Evolutionary conservation across 106 monocot species (phyloP), one percentile per base, ranked within the genome.

Genomic region (Allium sativum): DNA sequence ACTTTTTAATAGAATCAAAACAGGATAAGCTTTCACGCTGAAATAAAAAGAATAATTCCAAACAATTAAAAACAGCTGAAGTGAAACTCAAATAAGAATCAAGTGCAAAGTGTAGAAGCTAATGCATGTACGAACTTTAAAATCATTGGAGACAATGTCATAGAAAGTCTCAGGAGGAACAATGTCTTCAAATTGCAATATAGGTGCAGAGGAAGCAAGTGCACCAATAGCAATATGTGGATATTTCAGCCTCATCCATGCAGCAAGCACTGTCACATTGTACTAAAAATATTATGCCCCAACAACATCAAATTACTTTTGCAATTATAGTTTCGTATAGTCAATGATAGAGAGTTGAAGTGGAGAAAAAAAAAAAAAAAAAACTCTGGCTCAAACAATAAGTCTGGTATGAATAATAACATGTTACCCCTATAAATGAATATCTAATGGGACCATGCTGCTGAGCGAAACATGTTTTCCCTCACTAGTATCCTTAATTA

Each of bases 201-300:
- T 95, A 20, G 90, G 95, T 43, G 95, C 90, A n/a, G 95, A 95
- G 0, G 95, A 90, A 20, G 95, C 86, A 59, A 95, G 77, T 54
- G 95, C 95, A 40, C 90, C 95, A 48, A 90, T 82, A 42, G 87
- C 90, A 78, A 95, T 77, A 61, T 90, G 84, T 53, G 94, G 86
- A 66, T 90, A 95, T 61, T 90, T 95, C 42, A 90, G 73, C 70
- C 90, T 84, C 86, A 95, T 90, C 95, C 95, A 95, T 59, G 87
- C 83, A 79, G 95, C 95, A 59, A 95, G 15, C 95, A 95, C 95
- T 94, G 31, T 67, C 63, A 42, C 53, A 65, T 62, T 15, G 15
- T 31, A 19, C 63, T 59, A 57, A 5, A 7, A 53, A 45, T 8
- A 13, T 54, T 22, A 68, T 9, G 47, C 20, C 20, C 46, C 12